Base-by-base conservation (phyloP, 2,329 filamentous ascomycete genomes). In the Alternaria sp. region DNA sequence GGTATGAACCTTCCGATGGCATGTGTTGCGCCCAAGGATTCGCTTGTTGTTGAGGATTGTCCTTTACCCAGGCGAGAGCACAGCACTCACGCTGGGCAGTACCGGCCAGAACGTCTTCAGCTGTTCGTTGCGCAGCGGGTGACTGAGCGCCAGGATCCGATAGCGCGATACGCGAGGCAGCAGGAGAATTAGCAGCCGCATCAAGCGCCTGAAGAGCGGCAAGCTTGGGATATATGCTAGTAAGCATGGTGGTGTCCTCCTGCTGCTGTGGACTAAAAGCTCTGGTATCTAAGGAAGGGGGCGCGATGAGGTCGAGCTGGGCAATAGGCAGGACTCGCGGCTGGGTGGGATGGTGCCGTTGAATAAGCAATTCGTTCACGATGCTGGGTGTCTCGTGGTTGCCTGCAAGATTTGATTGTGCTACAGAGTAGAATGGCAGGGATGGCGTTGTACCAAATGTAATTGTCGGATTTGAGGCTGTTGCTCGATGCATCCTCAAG, bases 61-160 rank as follows among this genome's bases (percentile, higher is more conserved):
- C 73, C n/a, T 68, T 68, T n/a, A 69, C 75, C 85, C 88, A 92
- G n/a, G 90, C 86, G 2, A 93, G 83, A 2, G 88, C 83, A 24
- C 87, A 90, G 66, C 86, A 88, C 77, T 92, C 89, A 31, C 85
- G 83, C 72, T 90, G 86, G 0, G 89, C 89, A 33, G 88, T 85
- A 57, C 82, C 81, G 4, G 88, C 81, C 9, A 88, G 83, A 0
- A 83, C 80, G 2, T 84, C 80, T 70, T 90, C 86, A 41, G 84
- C 81, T 3, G 88, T 78, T 26, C 84, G 82, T 57, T 89, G 86
- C 1, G 88, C 79, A 1, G 86, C 88, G 42, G 84, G 85, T 0
- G 88, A 85, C 11, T 88, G 88, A 0, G 87, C 85, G 1, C 81
- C 78, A 1, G 90, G 90, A 77, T 91, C 90, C 13, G 91, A 82